Evolutionary conservation across 2,329 filamentous ascomycete species (phyloP).

Genomic region (Penicillium sp.): DNA sequence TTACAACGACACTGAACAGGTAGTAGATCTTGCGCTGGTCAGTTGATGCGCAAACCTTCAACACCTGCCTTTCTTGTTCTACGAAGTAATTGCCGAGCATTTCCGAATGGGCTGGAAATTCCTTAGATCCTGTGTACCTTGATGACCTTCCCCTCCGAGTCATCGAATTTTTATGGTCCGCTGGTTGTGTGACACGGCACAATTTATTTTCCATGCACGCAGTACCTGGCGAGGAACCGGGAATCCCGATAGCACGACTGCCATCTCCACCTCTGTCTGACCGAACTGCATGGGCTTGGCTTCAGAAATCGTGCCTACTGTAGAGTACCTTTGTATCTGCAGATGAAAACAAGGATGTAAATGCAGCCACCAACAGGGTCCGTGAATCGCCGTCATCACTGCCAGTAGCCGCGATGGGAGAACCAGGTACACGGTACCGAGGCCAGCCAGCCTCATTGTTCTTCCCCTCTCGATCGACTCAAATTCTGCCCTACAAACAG

Average conservation of each 20-base stretch:
- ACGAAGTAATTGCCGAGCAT: not conserved
- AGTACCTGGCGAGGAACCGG: not conserved
- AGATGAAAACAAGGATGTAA: not conserved
- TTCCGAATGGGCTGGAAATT: not conserved
- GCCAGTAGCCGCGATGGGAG: not conserved
- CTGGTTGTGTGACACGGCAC: slow-evolving; percentile 11
- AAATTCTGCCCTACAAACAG: not conserved
- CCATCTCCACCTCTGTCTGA: not conserved
- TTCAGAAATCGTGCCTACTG: not conserved
- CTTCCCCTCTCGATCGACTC: not conserved
- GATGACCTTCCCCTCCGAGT: too few species aligned
- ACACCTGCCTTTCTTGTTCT: not conserved
- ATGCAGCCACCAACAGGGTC: slow-evolving; percentile 1
- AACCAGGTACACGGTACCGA: slow-evolving; percentile 6
- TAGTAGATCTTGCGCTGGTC: not conserved
- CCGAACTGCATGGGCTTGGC: not conserved
- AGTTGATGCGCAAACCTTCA: not conserved
- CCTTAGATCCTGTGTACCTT: too few species aligned
- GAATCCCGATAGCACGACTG: not conserved
- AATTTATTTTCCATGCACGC: not conserved
- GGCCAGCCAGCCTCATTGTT: not conserved
- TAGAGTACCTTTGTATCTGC: slow-evolving; percentile 1
- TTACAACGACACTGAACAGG: not conserved
- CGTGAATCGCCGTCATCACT: slow-evolving; percentile 1
- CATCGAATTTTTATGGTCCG: not conserved